Percentiles rank a stretch among this genome's conserved stretches.
Conservation (phyloP, 202 grass and related monocot species). For the Alloteropsis angusta region DNA sequence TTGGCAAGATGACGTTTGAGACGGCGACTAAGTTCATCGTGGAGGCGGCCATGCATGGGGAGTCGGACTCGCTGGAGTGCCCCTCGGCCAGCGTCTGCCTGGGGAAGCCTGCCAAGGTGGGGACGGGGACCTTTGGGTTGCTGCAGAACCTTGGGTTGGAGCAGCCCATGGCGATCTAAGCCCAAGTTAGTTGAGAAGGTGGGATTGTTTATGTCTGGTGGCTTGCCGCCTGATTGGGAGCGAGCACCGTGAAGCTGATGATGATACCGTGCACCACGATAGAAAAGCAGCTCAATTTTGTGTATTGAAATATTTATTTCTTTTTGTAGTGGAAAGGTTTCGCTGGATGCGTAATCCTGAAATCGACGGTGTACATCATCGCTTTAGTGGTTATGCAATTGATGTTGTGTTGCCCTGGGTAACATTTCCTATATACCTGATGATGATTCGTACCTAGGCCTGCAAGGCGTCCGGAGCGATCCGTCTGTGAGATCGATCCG, state of each 20-base stretch:
- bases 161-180: not conserved
- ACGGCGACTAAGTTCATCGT: slow-evolving; percentile 76
- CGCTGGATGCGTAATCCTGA: not conserved
- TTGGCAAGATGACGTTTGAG: slow-evolving; percentile 92
- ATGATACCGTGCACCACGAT: not conserved
- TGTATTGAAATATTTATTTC: not conserved
- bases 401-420: no score
- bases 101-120: slow-evolving; percentile 73
- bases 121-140: slow-evolving; percentile 64
- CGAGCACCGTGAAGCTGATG: no score
- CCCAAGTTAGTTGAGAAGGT: not conserved
- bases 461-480: no score
- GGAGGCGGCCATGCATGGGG: slow-evolving; percentile 65
- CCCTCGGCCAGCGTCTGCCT: slow-evolving; percentile 78
- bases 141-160: slow-evolving; percentile 46
- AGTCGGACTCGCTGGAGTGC: slow-evolving; percentile 46
- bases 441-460: no score
- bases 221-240: not conserved
- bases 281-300: not conserved
- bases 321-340: not conserved
- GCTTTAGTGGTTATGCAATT: no score
- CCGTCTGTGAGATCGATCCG: no score
- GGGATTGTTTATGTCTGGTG: not conserved
- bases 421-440: no score
- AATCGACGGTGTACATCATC: not conserved